Conservation (phyloP, 768 basidiomycete species). For the Clavaria fumosa region DNA sequence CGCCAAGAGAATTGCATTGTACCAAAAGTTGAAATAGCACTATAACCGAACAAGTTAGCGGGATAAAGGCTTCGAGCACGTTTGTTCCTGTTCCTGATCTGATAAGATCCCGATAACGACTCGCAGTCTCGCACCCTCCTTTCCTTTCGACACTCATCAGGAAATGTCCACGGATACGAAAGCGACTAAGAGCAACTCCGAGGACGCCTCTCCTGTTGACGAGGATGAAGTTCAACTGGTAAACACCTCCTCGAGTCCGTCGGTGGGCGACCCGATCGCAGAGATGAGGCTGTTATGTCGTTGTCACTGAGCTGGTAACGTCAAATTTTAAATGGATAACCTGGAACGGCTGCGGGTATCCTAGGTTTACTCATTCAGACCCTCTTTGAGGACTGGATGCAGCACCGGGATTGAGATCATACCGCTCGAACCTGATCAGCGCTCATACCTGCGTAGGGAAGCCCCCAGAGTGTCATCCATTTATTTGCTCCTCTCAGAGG, state of each 20-base stretch:
- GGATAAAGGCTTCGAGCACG: no score
- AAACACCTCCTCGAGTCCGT: slow-evolving; percentile 19
- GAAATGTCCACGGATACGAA: slow-evolving; percentile 16
- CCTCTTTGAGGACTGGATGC: slow-evolving; percentile 16
- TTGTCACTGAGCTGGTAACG: slow-evolving; percentile 53
- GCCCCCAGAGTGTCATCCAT: slow-evolving; percentile 54
- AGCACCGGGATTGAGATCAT: slow-evolving; percentile 77
- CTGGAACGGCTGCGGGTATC: slow-evolving; percentile 91
- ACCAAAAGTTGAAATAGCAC: no score
- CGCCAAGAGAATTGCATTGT: no score
- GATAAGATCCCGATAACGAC: no score
- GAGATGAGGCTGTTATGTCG: slow-evolving; percentile 14
- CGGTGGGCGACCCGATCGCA: slow-evolving; percentile 19
- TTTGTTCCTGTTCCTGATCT: no score
- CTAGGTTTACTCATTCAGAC: slow-evolving; percentile 22
- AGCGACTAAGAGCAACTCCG: slow-evolving; percentile 13
- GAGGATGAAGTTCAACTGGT: slow-evolving; percentile 34
- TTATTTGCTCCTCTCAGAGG: slow-evolving; percentile 27
- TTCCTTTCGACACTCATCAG: no score
- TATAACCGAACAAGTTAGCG: no score
- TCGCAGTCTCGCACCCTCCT: no score
- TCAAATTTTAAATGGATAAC: slow-evolving; percentile 46
- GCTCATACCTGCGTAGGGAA: slow-evolving; percentile 98
- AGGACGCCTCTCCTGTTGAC: slow-evolving; percentile 18
- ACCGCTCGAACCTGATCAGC: slow-evolving; percentile 97